Evolutionary conservation across 495 filamentous ascomycete species (phyloP).

Genomic region (Usnea hakonensis): DNA sequence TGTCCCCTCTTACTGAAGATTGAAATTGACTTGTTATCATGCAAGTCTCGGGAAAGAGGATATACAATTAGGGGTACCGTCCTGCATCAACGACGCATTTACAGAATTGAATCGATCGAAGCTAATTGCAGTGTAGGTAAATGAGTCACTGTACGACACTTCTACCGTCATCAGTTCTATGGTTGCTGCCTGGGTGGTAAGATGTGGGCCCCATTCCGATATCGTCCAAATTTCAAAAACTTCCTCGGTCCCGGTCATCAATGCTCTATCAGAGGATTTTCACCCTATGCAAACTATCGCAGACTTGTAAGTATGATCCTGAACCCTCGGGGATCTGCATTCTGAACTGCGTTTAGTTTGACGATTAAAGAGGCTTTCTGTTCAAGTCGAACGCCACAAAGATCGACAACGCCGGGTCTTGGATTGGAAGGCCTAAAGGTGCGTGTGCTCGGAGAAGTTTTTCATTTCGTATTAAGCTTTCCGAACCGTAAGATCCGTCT

Average conservation of each 20-base stretch:
- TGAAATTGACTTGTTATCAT: not conserved
- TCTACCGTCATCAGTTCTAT: conserved; percentile 85
- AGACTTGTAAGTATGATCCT: conserved; percentile 47
- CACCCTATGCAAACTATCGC: conserved; percentile 91
- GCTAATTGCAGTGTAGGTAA: conserved; percentile 34
- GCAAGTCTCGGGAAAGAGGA: conserved; percentile 71
- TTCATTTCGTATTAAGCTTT: not conserved
- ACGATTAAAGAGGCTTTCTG: conserved; percentile 76
- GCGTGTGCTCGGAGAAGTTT: not conserved
- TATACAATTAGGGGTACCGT: conserved; percentile 72
- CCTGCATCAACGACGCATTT: conserved; percentile 26
- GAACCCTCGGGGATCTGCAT: not conserved
- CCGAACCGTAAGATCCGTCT: not conserved
- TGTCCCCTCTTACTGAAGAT: not conserved
- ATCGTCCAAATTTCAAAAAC: conserved; percentile 69
- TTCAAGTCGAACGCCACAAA: conserved; percentile 32
- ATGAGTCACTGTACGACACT: conserved; percentile 87
- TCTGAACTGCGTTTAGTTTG: conserved; percentile 31
- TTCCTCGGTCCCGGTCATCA: conserved; percentile 86
- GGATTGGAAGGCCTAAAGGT: conserved; percentile 68
- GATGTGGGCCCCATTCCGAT: conserved; percentile 76
- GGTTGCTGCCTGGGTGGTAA: conserved; percentile 82
- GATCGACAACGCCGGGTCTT: conserved; percentile 39
- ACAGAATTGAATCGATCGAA: conserved; percentile 29
- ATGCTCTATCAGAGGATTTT: conserved; percentile 79